These are phyloP conservation scores for Mycena latifolia DNA, from an alignment of 768 basidiomycete genomes.

Conservation along the genomic window DNA sequence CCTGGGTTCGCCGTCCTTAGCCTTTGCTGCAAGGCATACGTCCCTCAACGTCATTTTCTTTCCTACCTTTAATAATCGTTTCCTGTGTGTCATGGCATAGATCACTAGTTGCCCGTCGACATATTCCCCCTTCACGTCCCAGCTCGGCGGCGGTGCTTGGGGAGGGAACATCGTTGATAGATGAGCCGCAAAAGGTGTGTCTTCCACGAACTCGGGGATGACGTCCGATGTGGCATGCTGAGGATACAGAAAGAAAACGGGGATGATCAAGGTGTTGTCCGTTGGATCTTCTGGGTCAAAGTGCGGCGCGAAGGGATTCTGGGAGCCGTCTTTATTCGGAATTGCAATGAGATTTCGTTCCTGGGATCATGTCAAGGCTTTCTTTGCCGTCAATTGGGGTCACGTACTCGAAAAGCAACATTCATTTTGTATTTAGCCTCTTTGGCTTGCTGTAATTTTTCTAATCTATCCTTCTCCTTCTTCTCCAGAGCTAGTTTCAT, in stretches of 20 bases:
- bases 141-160: constrained; percentile 70
- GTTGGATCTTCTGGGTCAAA: constrained; percentile 77
- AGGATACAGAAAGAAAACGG: constrained; percentile 95
- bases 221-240: constrained; percentile 91
- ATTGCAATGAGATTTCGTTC: constrained; percentile 77
- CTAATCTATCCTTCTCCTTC: constrained; percentile 62
- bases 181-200: constrained; percentile 84
- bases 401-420: constrained; percentile 74
- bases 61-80: constrained; percentile 89
- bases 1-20: constrained; percentile 64
- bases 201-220: constrained; percentile 87
- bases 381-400: constrained; percentile 5
- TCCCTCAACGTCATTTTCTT: constrained; percentile 90
- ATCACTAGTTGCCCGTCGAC: constrained; percentile 72
- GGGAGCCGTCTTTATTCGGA: constrained; percentile 63
- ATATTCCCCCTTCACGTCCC: constrained; percentile 85
- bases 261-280: constrained; percentile 75
- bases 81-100: constrained; percentile 85
- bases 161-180: constrained; percentile 89
- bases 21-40: constrained; percentile 74
- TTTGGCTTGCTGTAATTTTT: constrained; percentile 61
- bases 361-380: constrained; percentile 52
- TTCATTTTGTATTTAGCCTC: constrained; percentile 67
- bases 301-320: constrained; percentile 71
- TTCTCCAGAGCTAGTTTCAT: constrained; percentile 63